Evolutionary conservation across 2,329 filamentous ascomycete species (phyloP).

Genomic region (Aspergillus aculeatinus): DNA sequence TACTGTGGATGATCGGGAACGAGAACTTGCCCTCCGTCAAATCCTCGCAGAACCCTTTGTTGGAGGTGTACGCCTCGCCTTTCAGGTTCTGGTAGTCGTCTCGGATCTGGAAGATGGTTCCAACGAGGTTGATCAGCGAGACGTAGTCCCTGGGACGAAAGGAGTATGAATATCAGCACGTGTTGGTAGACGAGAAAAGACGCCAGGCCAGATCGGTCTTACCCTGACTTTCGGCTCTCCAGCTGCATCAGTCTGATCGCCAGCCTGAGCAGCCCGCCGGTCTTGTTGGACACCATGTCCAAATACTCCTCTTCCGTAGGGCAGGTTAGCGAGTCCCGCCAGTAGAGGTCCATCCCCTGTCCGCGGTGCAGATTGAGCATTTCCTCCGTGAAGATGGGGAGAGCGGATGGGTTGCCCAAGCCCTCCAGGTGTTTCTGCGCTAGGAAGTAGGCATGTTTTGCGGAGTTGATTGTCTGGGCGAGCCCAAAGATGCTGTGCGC

Average conservation of each 20-base stretch:
- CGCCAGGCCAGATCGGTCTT: too few relatives aligned
- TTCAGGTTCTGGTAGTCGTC: conserved; percentile 83
- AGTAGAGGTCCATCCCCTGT: conserved; percentile 46
- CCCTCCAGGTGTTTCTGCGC: conserved; percentile 33
- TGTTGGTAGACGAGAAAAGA: too few relatives aligned
- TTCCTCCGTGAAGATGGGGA: conserved; percentile 40
- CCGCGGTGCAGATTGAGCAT: conserved; percentile 41
- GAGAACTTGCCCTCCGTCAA: conserved; percentile 94
- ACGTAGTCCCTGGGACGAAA: conserved; percentile 28
- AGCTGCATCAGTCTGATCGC: conserved; percentile 39
- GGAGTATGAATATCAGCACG: too few relatives aligned
- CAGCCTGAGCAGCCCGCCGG: conserved; percentile 43
- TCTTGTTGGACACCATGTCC: conserved; percentile 45
- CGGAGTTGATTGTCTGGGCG: conserved; percentile 50
- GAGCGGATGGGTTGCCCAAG: conserved; percentile 30
- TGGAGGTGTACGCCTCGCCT: conserved; percentile 63
- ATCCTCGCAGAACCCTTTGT: conserved; percentile 91
- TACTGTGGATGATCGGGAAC: conserved; percentile 88
- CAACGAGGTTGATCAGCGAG: conserved; percentile 62
- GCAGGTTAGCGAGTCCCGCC: conserved; percentile 38
- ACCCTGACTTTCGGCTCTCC: conserved; percentile 18
- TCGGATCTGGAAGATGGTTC: conserved; percentile 41
- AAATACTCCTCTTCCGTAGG: conserved; percentile 44
- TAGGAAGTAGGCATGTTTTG: conserved; percentile 45
- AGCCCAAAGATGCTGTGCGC: conserved; percentile 51